Evolutionary conservation across 2,329 filamentous ascomycete species (phyloP), one percentile per base, ranked within the genome.

Genomic region (Claviceps pusilla): DNA sequence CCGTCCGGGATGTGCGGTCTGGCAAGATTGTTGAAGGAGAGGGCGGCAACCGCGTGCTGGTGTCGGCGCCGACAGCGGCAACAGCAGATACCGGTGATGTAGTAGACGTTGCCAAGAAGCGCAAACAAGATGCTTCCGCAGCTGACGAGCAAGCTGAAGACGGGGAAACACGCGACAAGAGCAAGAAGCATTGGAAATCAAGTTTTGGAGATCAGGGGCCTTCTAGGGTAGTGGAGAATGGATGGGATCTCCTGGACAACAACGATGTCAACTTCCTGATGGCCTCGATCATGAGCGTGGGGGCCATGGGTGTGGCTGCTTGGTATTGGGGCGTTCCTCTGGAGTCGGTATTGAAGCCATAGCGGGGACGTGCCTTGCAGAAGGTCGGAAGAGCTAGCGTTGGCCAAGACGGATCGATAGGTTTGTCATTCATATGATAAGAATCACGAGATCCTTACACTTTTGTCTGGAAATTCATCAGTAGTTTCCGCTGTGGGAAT

Each of bases 261-360:
- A 98, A 98, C 68, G 86, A 87, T 54, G 89, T 98, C 62, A 98
- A 98, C 68, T 80, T 96, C 55, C 68, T 91, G 55, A 97, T 96
- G 91, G 90, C 91, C 0, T 76, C 80, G 14, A 75, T 76, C 4
- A 90, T 95, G 79, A 95, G 87, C 65, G 59, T 89, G 19, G 80
- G 84, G 4, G 86, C 83, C 4, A 94, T 97, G 80, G 73, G 71
- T 0, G 69, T 80, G 39, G 82, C 78, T 35, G 70, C 75, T 48
- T 81, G 76, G 77, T 75, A 77, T 56, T 85, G 82, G 81, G 73
- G 69, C 4, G 63, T 83, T 29, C 75, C 79, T 7, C 63, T 81
- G 14, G 61, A 68, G 54, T 72, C 65, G 11, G 42, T 56, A 9
- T n/a, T 53, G 47, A 50, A 50, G 37, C 45, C 35, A 4, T 55